Percentiles rank a stretch among this genome's conserved stretches.
These are phyloP conservation scores for Dothistroma pini DNA, from an alignment of 2,329 filamentous ascomycete species.

Conservation along the genomic window DNA sequence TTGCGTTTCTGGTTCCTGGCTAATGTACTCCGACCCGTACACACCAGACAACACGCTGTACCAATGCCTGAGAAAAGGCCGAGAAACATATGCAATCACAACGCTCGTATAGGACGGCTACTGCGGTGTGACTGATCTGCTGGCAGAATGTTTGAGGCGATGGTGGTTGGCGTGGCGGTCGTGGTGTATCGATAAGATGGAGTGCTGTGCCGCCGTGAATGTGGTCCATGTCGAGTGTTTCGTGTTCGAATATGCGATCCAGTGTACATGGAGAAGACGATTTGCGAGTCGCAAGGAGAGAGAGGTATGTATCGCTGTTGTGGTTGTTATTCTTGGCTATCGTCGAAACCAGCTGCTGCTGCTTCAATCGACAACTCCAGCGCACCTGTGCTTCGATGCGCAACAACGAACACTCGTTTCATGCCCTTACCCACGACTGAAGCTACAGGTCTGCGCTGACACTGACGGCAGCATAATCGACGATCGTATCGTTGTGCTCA, in stretches of 20 bases:
- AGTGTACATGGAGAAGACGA: conserved; percentile 10
- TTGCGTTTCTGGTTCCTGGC: background rate
- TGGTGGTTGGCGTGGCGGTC: background rate
- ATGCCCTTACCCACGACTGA: no score
- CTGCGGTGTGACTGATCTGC: conserved; percentile 1
- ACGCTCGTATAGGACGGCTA: background rate
- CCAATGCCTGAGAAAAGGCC: conserved; percentile 4
- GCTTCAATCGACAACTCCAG: no score
- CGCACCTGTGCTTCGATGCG: background rate
- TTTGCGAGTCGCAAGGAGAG: conserved; percentile 13
- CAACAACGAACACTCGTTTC: background rate
- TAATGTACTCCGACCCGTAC: background rate
- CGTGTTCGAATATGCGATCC: background rate
- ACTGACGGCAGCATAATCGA: conserved; percentile 16
- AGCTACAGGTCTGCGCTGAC: conserved; percentile 1
- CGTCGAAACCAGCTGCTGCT: no score
- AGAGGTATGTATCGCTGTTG: conserved; percentile 5
- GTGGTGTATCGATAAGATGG: background rate
- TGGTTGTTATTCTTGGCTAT: background rate
- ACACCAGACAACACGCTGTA: background rate
- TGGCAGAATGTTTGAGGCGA: conserved; percentile 1
- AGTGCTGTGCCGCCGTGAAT: background rate
- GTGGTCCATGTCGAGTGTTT: background rate
- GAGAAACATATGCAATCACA: conserved; percentile 5
- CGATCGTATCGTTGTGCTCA: conserved; percentile 16